Conservation (phyloP, 148 eudicot species). For the Cornus florida region DNA sequence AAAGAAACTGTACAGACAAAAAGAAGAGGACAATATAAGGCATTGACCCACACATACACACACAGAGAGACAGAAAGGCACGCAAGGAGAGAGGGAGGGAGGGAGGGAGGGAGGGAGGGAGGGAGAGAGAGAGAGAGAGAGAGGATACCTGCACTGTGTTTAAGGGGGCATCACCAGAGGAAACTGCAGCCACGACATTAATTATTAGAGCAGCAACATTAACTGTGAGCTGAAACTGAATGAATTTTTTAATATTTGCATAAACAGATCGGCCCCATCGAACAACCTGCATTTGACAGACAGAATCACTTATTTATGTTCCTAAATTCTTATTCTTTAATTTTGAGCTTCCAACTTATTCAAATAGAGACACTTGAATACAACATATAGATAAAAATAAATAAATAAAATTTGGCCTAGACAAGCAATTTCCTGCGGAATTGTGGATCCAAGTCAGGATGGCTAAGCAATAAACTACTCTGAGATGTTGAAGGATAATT, state of each 20-base stretch:
- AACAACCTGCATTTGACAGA: constrained; percentile 54
- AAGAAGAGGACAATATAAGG: not conserved
- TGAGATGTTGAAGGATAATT: no score
- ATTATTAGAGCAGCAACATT: constrained; percentile 80
- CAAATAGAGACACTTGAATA: no score
- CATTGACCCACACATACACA: not conserved
- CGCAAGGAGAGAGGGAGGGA: not conserved
- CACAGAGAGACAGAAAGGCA: not conserved
- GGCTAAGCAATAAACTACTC: not conserved
- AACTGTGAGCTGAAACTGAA: constrained; percentile 81
- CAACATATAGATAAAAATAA: no score
- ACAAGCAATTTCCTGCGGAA: not conserved
- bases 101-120: no score
- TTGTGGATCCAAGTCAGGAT: not conserved
- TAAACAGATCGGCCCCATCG: constrained; percentile 88
- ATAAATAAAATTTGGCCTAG: not conserved
- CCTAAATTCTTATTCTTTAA: not conserved
- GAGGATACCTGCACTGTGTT: constrained; percentile 81
- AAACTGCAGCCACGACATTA: constrained; percentile 76
- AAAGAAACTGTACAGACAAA: constrained; percentile 55
- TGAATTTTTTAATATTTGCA: constrained; percentile 80
- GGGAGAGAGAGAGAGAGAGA: no score
- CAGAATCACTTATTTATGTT: not conserved
- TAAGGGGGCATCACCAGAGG: constrained; percentile 69
- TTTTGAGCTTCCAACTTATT: not conserved